These are phyloP conservation scores for Onygena corvina DNA, from an alignment of 2,329 filamentous ascomycete species.

Conservation along the genomic window DNA sequence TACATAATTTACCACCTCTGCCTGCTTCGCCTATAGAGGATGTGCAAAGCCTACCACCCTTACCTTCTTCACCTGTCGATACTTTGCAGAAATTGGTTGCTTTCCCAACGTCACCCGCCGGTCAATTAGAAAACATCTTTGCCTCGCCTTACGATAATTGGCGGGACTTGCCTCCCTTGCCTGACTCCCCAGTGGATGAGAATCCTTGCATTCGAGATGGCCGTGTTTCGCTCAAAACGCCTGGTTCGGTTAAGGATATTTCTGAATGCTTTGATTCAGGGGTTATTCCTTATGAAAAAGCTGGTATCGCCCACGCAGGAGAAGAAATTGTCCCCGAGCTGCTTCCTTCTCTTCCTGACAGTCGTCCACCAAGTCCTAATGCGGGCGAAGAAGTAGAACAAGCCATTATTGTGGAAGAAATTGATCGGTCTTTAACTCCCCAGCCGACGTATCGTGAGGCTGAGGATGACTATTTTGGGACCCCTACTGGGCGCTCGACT, in stretches of 20 bases:
- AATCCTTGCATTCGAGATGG: background rate
- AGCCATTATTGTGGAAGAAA: background rate
- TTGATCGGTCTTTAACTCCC: background rate
- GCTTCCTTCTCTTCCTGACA: constrained; percentile 16
- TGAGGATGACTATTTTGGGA: background rate
- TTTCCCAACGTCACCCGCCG: too few relatives aligned
- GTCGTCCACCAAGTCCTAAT: constrained; percentile 16
- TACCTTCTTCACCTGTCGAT: too few relatives aligned
- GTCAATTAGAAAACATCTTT: too few relatives aligned
- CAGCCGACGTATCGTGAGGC: background rate
- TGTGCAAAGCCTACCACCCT: too few relatives aligned
- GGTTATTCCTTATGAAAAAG: background rate
- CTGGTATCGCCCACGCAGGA: too few relatives aligned
- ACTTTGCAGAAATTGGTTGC: too few relatives aligned
- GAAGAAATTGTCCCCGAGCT: background rate
- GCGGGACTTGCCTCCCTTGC: constrained; percentile 9
- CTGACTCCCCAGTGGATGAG: constrained; percentile 3
- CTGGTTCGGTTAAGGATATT: too few relatives aligned
- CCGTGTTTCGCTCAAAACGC: too few relatives aligned
- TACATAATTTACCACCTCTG: too few relatives aligned
- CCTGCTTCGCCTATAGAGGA: too few relatives aligned
- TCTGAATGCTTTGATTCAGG: background rate
- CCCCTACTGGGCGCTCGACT: background rate
- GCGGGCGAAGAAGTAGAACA: background rate
- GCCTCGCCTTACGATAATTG: too few relatives aligned